Conservation (phyloP, 768 basidiomycete species). For the Pleurotus eryngii region DNA sequence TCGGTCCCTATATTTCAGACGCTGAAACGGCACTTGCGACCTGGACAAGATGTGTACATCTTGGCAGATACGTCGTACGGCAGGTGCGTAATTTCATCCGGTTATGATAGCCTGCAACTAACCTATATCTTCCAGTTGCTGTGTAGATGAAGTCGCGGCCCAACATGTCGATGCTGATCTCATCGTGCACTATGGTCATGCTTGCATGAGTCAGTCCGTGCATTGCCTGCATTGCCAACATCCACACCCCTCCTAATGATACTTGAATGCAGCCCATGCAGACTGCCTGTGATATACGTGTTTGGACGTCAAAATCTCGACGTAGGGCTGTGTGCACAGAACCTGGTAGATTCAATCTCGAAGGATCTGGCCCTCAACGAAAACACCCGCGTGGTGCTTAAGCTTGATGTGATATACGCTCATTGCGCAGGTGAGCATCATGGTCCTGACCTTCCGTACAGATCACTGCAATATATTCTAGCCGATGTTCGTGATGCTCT, state of each 20-base stretch:
- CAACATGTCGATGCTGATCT: conserved; percentile 91
- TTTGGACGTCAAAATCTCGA: conserved; percentile 77
- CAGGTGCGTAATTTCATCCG: conserved; percentile 49
- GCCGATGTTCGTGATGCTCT: conserved; percentile 32
- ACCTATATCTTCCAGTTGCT: conserved; percentile 60
- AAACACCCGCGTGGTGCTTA: conserved; percentile 41
- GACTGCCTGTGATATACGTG: conserved; percentile 87
- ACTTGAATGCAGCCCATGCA: conserved; percentile 59
- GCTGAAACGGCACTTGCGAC: conserved; percentile 44
- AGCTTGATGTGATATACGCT: conserved; percentile 76
- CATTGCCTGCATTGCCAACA: neutral
- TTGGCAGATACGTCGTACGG: conserved; percentile 99
- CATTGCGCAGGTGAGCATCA: conserved; percentile 54
- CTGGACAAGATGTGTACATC: conserved; percentile 68
- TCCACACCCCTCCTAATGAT: neutral
- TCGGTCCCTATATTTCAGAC: conserved; percentile 79
- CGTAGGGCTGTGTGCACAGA: conserved; percentile 42
- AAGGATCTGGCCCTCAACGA: neutral
- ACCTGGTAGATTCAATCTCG: conserved; percentile 22
- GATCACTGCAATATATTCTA: neutral
- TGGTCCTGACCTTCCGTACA: neutral
- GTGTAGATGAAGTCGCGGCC: conserved; percentile 94
- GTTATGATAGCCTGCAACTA: neutral
- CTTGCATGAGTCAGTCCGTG: conserved; percentile 88
- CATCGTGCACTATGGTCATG: conserved; percentile 94